Conservation (phyloP, 2,329 filamentous ascomycete genomes). For the Colletotrichum tofieldiae region DNA sequence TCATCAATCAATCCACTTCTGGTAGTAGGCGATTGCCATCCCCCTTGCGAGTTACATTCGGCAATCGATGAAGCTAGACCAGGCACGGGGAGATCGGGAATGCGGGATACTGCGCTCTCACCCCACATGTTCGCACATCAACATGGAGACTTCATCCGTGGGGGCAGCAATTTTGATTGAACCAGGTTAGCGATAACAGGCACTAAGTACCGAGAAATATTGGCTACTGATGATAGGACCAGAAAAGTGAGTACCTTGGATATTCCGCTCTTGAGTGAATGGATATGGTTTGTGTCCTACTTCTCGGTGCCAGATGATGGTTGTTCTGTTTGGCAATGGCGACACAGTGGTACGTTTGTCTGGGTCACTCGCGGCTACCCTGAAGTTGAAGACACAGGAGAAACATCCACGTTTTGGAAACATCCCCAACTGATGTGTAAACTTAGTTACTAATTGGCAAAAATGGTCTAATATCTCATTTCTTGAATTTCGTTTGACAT, state of each 20-base stretch:
- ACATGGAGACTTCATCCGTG: not conserved
- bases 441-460: no score
- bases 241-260: not conserved
- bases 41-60: not conserved
- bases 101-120: not conserved
- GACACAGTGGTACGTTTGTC: no score
- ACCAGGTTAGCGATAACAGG: not conserved
- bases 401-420: no score
- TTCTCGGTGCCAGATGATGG: no score
- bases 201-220: no score
- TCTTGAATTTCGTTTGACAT: no score
- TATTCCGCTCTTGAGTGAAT: not conserved
- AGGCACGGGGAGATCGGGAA: constrained; percentile 1
- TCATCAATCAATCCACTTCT: not conserved
- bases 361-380: no score
- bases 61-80: not conserved
- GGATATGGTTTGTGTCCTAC: no score
- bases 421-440: no score
- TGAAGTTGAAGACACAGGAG: no score
- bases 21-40: not conserved
- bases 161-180: not conserved
- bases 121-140: constrained; percentile 1
- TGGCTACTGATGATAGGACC: not conserved
- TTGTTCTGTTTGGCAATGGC: no score
- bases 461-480: no score